Conservation (phyloP, 306 rosid genomes). For the Cotoneaster glaucophyllus region DNA sequence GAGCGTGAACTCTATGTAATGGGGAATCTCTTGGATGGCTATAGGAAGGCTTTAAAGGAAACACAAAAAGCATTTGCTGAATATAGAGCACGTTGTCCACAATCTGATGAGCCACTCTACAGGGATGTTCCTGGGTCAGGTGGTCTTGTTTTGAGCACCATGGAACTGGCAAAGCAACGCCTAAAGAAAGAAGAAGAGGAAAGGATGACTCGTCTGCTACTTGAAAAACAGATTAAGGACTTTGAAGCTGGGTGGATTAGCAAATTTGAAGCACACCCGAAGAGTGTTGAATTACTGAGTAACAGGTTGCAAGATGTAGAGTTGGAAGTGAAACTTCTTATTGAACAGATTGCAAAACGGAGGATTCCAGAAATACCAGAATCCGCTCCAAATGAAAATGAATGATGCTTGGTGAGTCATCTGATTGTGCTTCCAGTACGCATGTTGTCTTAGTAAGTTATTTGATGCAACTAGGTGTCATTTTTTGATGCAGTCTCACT, state of each 20-base stretch:
- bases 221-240: constrained; percentile 41
- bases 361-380: constrained; percentile 32
- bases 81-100: constrained; percentile 50
- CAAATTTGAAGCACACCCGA: constrained; percentile 30
- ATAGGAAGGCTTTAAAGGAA: constrained; percentile 72
- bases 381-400: constrained; percentile 29
- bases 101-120: constrained; percentile 77
- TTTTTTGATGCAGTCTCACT: neutral
- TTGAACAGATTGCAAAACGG: constrained; percentile 33
- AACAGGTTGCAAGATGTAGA: constrained; percentile 39
- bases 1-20: constrained; percentile 73
- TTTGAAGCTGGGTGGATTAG: constrained; percentile 43
- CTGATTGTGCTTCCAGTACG: neutral
- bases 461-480: neutral
- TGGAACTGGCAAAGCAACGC: constrained; percentile 69
- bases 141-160: constrained; percentile 75
- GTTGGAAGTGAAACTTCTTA: constrained; percentile 39
- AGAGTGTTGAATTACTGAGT: constrained; percentile 29
- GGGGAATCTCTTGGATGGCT: constrained; percentile 64
- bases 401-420: constrained; percentile 27
- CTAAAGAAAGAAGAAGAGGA: constrained; percentile 83
- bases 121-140: constrained; percentile 85
- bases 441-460: neutral
- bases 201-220: constrained; percentile 27
- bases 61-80: constrained; percentile 56